Conservation (phyloP, 2,329 filamentous ascomycete genomes). For the Fonsecaea pedrosoi region DNA sequence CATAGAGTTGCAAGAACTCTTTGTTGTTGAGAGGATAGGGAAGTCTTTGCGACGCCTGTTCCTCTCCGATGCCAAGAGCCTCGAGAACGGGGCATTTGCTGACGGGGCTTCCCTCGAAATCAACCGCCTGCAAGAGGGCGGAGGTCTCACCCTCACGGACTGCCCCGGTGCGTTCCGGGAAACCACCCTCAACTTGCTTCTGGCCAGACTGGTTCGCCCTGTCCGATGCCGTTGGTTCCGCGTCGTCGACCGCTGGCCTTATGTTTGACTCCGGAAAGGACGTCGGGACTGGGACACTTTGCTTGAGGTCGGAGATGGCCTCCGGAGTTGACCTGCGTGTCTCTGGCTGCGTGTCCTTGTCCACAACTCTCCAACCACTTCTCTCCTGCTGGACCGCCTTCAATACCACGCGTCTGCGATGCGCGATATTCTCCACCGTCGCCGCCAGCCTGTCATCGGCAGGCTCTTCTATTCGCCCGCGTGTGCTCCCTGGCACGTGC, state of each 20-base stretch:
- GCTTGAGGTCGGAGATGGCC: not conserved
- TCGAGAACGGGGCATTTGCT: not conserved
- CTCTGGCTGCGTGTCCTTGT: not conserved
- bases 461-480: not conserved
- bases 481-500: not conserved
- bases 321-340: not conserved
- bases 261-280: not conserved
- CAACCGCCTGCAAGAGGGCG: not conserved
- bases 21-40: conserved; percentile 9
- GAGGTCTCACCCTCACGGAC: not conserved
- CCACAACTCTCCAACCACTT: not conserved
- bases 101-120: not conserved
- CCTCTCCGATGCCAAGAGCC: not conserved
- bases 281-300: not conserved
- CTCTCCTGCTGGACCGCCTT: not conserved
- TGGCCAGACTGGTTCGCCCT: not conserved
- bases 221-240: not conserved
- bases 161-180: not conserved
- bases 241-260: not conserved
- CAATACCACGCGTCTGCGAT: not conserved
- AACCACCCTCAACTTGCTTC: not conserved
- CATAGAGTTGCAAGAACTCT: conserved; percentile 3
- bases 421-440: not conserved
- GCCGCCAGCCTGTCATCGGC: not conserved
- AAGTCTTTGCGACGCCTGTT: not conserved